Evolutionary conservation across 1,284 basidiomycete genomes (phyloP), one percentile per base, ranked within the genome.

Genomic region (Moesziomyces globuligerus): DNA sequence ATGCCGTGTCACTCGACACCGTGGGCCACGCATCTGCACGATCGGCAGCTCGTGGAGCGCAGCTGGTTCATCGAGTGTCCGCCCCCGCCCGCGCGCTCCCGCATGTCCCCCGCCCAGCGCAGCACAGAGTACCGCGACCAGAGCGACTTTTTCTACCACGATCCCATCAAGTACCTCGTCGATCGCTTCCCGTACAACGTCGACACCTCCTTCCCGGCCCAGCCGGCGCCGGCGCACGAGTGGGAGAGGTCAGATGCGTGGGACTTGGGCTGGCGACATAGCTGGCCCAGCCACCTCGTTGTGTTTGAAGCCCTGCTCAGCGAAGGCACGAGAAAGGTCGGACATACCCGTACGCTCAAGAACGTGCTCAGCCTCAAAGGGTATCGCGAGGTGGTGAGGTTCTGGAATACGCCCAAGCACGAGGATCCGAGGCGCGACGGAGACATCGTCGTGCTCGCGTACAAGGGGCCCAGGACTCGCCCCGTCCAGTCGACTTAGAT

Each of bases 1-100:
- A 95, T 94, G 91, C 96, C 96, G 3, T 99, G 96, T 74, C 96
- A 99, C 84, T 96, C 93, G n/a, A 93, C 91, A 0, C 95, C 95
- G 3, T 95, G 93, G 86, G 91, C 93, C 77, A 90, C 93, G 5
- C 91, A 94, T 83, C 83, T 98, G 20, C 95, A 98, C 79, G 42
- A 54, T 11, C n/a, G 21, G 17, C 48, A 60, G 10, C 61, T 57
- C 20, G 62, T 51, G 20, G 42, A 58, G 24, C 46, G 52, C 7
- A 70, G 69, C 28, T 79, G 77, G 77, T 77, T 77, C 45, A 55
- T 79, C 37, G 48, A 62, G 15, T 79, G 77, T 21, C 68, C 61
- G 3, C 77, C 77, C 8, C 62, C 62, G 0, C 62, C 62, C 4
- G 20, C 62, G 0, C 15, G 18, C 1, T 25, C 20, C 4, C 11